Evolutionary conservation across 129 eudicot genomes (phyloP).

Genomic region (Ambrosia artemisiifolia): DNA sequence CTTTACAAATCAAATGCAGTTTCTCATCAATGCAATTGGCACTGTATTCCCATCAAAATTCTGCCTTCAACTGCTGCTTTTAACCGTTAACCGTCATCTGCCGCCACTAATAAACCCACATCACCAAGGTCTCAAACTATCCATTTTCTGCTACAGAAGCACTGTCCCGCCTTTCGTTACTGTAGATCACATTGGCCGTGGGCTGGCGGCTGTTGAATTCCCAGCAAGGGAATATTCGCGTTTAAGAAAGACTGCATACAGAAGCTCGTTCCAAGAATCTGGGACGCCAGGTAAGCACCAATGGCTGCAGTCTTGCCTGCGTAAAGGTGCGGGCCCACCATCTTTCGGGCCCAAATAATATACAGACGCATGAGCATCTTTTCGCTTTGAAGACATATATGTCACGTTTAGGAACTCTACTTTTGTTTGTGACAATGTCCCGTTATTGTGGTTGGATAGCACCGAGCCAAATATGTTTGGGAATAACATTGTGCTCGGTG

Average conservation of each 20-base stretch:
- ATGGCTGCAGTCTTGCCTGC: slow-evolving; percentile 89
- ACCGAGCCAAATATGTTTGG: slow-evolving; percentile 37
- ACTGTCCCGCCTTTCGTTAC: neutral
- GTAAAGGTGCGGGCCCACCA: slow-evolving; percentile 61
- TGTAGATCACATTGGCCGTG: slow-evolving; percentile 8
- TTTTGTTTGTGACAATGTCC: slow-evolving; percentile 6
- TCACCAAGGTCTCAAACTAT: neutral
- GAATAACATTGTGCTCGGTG: slow-evolving; percentile 35
- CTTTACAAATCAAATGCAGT: slow-evolving; percentile 22
- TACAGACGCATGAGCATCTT: slow-evolving; percentile 82
- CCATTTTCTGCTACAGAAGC: neutral
- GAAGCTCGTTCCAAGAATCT: slow-evolving; percentile 77
- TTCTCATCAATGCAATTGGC: slow-evolving; percentile 36
- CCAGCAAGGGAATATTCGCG: slow-evolving; percentile 23
- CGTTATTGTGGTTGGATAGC: slow-evolving; percentile 35
- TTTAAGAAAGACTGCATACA: slow-evolving; percentile 64
- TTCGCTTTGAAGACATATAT: slow-evolving; percentile 60
- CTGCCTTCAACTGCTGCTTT: slow-evolving; percentile 7
- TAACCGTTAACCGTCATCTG: neutral
- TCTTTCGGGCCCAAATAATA: slow-evolving; percentile 55
- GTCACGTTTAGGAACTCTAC: slow-evolving; percentile 67
- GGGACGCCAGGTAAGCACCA: slow-evolving; percentile 98
- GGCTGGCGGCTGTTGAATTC: slow-evolving; percentile 20
- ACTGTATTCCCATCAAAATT: slow-evolving; percentile 12
- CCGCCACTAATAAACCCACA: neutral